Percentiles rank a stretch among this genome's conserved stretches.
phyloP scores from a whole-genome alignment of 1,139 yeast genomes.

The Taphrina flavorubra region DNA sequence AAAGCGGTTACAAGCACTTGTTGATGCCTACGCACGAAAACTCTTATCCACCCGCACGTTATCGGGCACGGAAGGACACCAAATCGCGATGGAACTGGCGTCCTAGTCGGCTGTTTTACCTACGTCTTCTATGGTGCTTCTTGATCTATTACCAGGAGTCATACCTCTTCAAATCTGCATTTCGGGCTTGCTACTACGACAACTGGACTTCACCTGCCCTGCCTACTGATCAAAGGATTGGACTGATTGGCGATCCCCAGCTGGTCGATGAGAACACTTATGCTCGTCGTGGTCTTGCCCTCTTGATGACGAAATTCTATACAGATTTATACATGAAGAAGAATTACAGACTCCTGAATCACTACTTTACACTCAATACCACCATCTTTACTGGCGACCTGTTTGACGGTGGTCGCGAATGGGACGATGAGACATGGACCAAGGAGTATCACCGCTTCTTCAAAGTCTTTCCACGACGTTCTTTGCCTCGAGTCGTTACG shows the following conservation, averaged over 20 bases:
- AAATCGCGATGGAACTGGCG: constrained; percentile 5
- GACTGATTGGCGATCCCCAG: constrained; percentile 90
- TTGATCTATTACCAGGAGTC: constrained; percentile 28
- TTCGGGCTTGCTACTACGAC: constrained; percentile 25
- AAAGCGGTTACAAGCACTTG: too few relatives aligned
- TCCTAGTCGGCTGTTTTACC: constrained; percentile 8
- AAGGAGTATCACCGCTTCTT: constrained; percentile 74
- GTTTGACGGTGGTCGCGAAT: constrained; percentile 93
- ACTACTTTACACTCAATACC: constrained; percentile 71
- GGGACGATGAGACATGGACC: constrained; percentile 74
- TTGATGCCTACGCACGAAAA: constrained; percentile 24
- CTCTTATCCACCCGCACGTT: constrained; percentile 15
- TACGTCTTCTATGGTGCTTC: constrained; percentile 22
- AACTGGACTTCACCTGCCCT: constrained; percentile 25
- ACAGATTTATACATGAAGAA: constrained; percentile 80
- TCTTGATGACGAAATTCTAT: constrained; percentile 53
- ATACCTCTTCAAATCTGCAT: constrained; percentile 24
- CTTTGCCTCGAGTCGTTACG: constrained; percentile 51
- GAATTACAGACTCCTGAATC: constrained; percentile 70
- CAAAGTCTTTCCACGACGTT: constrained; percentile 59
- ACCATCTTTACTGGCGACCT: constrained; percentile 85
- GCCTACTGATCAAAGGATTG: constrained; percentile 62
- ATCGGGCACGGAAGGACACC: background rate
- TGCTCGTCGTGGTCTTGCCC: constrained; percentile 53
- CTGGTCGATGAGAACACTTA: constrained; percentile 77